Base-by-base conservation (phyloP, 192 early-diverging fungal genomes). In the Chytriomyces sp. region DNA sequence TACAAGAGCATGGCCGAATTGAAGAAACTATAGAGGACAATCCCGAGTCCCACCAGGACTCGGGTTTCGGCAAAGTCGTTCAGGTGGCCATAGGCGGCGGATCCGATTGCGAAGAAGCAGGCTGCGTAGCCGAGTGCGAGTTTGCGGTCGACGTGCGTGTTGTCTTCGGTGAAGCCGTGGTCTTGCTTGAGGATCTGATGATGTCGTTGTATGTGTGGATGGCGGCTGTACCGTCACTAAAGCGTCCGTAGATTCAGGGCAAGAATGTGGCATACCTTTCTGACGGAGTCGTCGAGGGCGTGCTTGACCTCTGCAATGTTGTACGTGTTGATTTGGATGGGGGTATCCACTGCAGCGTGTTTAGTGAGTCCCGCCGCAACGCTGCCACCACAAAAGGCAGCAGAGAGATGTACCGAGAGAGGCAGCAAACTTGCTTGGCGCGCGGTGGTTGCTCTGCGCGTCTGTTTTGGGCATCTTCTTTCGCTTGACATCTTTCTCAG, bases 61-160 rank as follows among this genome's bases (percentile, higher is more conserved):
- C 74, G 71, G 72, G 74, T 79, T 4, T 78, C 75, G 17, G 77
- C 76, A 52, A 79, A 83, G 31, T 80, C 79, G 22, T 76, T 72
- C 36, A 78, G 52, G 72, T 83, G 80, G 28, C 74, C 74, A 64
- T 83, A 81, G 4, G 49, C 55, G 4, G 82, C 67, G 17, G 59
- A 90, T 59, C 80, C 86, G 22, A 83, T 91, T 56, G 93, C 92
- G 79, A 93, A 90, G 0, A 84, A 59, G 61, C 88, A 88, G 3
- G 91, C 86, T 17, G 88, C 49, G 76, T 92, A 96, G 32, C 94
- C 94, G 14, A 96, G 80, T 12, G 91, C 60, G 3, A 96, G 88
- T 73, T 92, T 92, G 62, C 86, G 83, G 74, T 96, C 92, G 4
- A 89, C 89, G 75, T 94, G 94, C 28, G 80, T 86, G 77, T 94